Percentiles rank a stretch among this genome's conserved stretches.
These are phyloP conservation scores for Nicotiana attenuata DNA, from an alignment of 257 asterid genomes.

Conservation along the genomic window DNA sequence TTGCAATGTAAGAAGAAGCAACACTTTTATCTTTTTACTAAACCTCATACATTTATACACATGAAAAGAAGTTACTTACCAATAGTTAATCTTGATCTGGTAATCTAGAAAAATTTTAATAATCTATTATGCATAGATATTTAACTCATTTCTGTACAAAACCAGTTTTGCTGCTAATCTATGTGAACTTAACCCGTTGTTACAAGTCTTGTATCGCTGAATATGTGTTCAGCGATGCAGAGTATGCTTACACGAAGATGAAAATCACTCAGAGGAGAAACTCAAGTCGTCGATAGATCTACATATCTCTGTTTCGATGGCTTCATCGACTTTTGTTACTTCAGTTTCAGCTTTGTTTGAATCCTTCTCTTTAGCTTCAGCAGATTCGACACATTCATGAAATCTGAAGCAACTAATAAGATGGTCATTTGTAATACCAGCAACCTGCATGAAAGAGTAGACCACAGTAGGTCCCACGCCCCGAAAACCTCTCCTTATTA, in stretches of 20 bases:
- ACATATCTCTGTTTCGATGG: constrained; percentile 17
- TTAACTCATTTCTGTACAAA: neutral
- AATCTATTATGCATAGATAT: constrained; percentile 5
- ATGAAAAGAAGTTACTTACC: neutral
- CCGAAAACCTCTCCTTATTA: constrained; percentile 87
- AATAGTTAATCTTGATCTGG: constrained; percentile 1
- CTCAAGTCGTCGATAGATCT: constrained; percentile 24
- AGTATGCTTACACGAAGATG: neutral
- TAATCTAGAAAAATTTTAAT: neutral
- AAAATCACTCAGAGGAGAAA: constrained; percentile 24
- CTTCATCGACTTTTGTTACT: constrained; percentile 7
- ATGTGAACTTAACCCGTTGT: neutral
- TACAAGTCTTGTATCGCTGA: neutral
- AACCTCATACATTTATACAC: neutral
- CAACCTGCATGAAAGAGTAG: constrained; percentile 92
- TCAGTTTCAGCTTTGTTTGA: neutral
- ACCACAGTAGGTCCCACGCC: constrained; percentile 94
- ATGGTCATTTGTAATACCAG: constrained; percentile 90
- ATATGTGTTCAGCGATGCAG: too few species aligned
- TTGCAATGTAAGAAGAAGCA: neutral
- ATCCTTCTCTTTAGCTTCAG: constrained; percentile 22
- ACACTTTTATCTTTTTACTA: neutral
- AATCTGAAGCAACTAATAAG: constrained; percentile 42
- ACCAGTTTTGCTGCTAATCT: constrained; percentile 1
- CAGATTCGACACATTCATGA: constrained; percentile 25